Conservation (phyloP, 2,329 filamentous ascomycete genomes). For the Hypoxylon sp. region DNA sequence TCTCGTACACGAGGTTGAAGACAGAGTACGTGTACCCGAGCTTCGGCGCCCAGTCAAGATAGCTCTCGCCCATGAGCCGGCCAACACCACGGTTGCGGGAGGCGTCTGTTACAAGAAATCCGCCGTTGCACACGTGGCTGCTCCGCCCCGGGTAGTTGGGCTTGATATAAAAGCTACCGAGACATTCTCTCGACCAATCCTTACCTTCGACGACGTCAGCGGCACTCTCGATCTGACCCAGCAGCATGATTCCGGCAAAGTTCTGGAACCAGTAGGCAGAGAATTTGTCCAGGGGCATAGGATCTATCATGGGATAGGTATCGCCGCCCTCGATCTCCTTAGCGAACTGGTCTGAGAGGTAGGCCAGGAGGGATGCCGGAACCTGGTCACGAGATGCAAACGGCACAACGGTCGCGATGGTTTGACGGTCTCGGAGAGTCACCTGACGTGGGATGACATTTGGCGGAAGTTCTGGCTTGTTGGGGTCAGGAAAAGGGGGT, state of each 20-base stretch:
- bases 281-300: conserved; percentile 81
- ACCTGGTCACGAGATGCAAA: conserved; percentile 83
- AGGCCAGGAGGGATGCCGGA: conserved; percentile 80
- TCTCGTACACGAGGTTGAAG: conserved; percentile 96
- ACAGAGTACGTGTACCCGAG: conserved; percentile 92
- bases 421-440: conserved; percentile 85
- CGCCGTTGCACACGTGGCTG: conserved; percentile 91
- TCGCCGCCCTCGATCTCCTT: conserved; percentile 93
- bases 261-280: conserved; percentile 91
- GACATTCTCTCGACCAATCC: conserved; percentile 85
- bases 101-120: conserved; percentile 81
- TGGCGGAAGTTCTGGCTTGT: conserved; percentile 74
- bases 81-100: conserved; percentile 81
- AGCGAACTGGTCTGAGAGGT: conserved; percentile 87
- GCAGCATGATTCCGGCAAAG: conserved; percentile 88
- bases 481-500: conserved; percentile 74
- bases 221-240: conserved; percentile 78
- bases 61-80: conserved; percentile 81
- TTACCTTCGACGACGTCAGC: conserved; percentile 71
- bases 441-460: conserved; percentile 82
- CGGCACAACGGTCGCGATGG: conserved; percentile 85
- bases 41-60: conserved; percentile 83
- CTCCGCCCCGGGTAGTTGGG: conserved; percentile 93
- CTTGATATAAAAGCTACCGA: conserved; percentile 95
- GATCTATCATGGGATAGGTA: conserved; percentile 89